A percentile compares a stretch with the other conserved stretches of the same genome.
Evolutionary conservation across 768 basidiomycete species (phyloP).

Genomic region (Leccinellum luteum): DNA sequence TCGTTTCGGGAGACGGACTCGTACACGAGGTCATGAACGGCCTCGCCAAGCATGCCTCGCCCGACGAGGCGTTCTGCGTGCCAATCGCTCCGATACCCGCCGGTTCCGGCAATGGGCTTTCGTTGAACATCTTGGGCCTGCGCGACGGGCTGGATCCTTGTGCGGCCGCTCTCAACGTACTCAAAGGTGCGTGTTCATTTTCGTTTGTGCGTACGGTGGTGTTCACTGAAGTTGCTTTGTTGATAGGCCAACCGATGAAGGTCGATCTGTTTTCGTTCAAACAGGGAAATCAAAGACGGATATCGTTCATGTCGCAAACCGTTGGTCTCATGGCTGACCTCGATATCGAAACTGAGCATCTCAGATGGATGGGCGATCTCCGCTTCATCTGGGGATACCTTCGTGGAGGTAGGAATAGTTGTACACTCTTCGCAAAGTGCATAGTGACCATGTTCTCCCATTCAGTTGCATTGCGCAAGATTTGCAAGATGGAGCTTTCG

Average conservation of each 20-base stretch:
- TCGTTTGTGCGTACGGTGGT: neutral
- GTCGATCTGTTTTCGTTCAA: constrained; percentile 77
- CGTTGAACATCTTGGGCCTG: constrained; percentile 67
- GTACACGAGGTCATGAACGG: constrained; percentile 85
- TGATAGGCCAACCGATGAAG: constrained; percentile 65
- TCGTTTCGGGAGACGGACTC: constrained; percentile 82
- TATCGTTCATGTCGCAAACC: constrained; percentile 84
- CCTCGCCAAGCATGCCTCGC: constrained; percentile 61
- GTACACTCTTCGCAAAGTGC: neutral
- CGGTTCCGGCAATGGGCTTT: constrained; percentile 77
- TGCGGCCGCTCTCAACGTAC: constrained; percentile 69
- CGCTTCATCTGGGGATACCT: constrained; percentile 76
- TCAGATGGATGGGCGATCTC: constrained; percentile 84
- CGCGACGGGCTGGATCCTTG: constrained; percentile 71
- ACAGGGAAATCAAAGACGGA: constrained; percentile 56
- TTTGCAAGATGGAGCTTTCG: constrained; percentile 68
- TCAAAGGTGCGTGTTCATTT: constrained; percentile 55
- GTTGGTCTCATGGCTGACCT: constrained; percentile 84
- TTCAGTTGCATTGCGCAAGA: constrained; percentile 56
- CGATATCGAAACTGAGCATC: constrained; percentile 78
- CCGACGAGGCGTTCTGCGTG: constrained; percentile 57
- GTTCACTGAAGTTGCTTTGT: neutral
- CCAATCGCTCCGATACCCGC: constrained; percentile 80
- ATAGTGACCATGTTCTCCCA: neutral
- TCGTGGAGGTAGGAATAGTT: constrained; percentile 51